Conservation (phyloP, 2,329 filamentous ascomycete genomes). For the Cytospora piceicola region DNA sequence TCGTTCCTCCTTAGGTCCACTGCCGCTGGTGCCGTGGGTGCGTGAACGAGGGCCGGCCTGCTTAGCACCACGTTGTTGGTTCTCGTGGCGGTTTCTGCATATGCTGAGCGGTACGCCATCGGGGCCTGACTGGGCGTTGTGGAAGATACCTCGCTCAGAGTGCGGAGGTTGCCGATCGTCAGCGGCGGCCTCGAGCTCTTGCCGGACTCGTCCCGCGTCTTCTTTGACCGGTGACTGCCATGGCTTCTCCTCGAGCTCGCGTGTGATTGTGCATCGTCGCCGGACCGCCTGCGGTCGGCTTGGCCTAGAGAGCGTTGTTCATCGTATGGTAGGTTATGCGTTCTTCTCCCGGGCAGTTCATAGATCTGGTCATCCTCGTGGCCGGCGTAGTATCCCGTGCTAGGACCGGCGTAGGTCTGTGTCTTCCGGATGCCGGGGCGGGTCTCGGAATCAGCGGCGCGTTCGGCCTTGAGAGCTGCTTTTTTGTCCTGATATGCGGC, state of each 20-base stretch:
- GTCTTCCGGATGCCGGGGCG: constrained; percentile 56
- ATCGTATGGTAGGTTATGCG: constrained; percentile 23
- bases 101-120: constrained; percentile 43
- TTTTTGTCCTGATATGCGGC: constrained; percentile 87
- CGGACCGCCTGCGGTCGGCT: constrained; percentile 33
- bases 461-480: constrained; percentile 74
- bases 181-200: constrained; percentile 48
- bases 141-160: constrained; percentile 57
- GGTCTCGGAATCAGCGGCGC: constrained; percentile 37
- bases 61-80: constrained; percentile 34
- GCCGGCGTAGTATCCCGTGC: constrained; percentile 36
- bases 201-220: constrained; percentile 37
- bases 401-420: constrained; percentile 55
- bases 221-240: constrained; percentile 23
- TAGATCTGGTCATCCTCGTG: constrained; percentile 35
- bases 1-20: constrained; percentile 44
- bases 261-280: constrained; percentile 37
- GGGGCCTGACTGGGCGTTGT: constrained; percentile 50
- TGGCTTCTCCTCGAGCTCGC: constrained; percentile 30
- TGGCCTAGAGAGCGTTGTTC: constrained; percentile 34
- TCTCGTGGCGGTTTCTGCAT: constrained; percentile 48
- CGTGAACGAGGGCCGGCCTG: constrained; percentile 42
- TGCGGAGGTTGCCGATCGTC: constrained; percentile 57
- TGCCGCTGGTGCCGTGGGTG: constrained; percentile 34
- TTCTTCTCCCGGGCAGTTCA: constrained; percentile 34